These are phyloP conservation scores for Verticillium nonalfalfae DNA, from an alignment of 2,329 filamentous ascomycete genomes.

Conservation along the genomic window DNA sequence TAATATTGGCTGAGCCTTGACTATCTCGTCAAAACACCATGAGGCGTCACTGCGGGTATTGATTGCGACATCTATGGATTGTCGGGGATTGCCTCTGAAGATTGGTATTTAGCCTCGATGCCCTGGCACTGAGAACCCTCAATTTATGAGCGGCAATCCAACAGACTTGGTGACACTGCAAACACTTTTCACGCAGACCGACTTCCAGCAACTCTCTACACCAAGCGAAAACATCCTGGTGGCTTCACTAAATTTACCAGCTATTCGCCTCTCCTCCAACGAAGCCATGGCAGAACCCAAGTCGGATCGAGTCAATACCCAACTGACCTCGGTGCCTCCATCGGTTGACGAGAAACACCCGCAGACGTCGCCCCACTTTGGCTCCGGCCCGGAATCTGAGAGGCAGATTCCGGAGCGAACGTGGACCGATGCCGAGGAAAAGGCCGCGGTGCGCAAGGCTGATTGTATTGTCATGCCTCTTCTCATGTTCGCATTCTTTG, in stretches of 20 bases:
- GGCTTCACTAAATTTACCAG: too few relatives aligned
- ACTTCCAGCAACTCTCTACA: too few relatives aligned
- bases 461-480: conserved; percentile 37
- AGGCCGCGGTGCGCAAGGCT: conserved; percentile 27
- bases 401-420: neutral
- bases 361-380: neutral
- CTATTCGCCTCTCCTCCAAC: too few relatives aligned
- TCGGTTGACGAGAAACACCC: neutral
- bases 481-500: conserved; percentile 35
- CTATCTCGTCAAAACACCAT: neutral
- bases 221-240: too few relatives aligned
- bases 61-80: neutral
- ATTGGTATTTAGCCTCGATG: neutral
- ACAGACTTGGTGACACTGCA: too few relatives aligned
- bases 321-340: neutral
- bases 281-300: neutral
- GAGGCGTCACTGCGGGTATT: neutral
- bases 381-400: neutral
- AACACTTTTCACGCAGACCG: too few relatives aligned
- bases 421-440: conserved; percentile 34
- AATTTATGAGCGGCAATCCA: too few relatives aligned
- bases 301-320: neutral
- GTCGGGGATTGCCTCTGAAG: neutral
- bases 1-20: too few relatives aligned
- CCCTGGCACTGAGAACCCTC: neutral